Evolutionary conservation across 768 basidiomycete species (phyloP), one percentile per base, ranked within the genome.

Genomic region (Auricularia auricula-judae): DNA sequence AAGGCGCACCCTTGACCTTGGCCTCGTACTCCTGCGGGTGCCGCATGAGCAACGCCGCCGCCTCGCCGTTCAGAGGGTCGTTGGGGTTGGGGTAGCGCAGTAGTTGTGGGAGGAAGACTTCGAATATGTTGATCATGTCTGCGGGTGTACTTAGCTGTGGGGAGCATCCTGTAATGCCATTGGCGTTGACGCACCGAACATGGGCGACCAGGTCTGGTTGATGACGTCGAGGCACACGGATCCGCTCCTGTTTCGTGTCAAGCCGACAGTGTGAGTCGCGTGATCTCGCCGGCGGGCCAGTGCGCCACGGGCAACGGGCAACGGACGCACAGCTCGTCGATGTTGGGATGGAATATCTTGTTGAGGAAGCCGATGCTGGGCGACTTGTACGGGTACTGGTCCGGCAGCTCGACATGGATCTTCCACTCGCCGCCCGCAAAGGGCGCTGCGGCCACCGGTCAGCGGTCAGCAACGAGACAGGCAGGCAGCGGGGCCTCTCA

Each of bases 51-150:
- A 99, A 80, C 1, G 96, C 93, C 8, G 97, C 97, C 21, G 97
- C 97, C 77, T 99, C 97, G 39, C 96, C 96, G 68, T 99, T 99
- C 63, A 98, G 79, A 3, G 97, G 97, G 73, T 99, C 97, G 66
- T 95, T 93, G 12, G 97, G 96, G 74, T 99, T 99, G 67, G 97
- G 97, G 74, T 99, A 99, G 59, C 95, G 89, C 64, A 99, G 78
- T 1, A 99, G 84, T 75, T 99, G 97, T 3, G 97, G 97, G 53
- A 99, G 81, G 79, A 99, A 99, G 61, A 92, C 89, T 75, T 99
- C 97, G 72, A 99, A 98, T 67, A 99, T 98, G 74, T 99, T 99
- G 80, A 98, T 92, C 89, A 98, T 95, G 77, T 98, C 96, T 98
- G 71, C 61, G 56, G 39, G 42, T 29, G 11, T 14, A 36, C 51